These are phyloP conservation scores for Quillaja saponaria DNA, from an alignment of 306 rosid genomes.

Conservation along the genomic window DNA sequence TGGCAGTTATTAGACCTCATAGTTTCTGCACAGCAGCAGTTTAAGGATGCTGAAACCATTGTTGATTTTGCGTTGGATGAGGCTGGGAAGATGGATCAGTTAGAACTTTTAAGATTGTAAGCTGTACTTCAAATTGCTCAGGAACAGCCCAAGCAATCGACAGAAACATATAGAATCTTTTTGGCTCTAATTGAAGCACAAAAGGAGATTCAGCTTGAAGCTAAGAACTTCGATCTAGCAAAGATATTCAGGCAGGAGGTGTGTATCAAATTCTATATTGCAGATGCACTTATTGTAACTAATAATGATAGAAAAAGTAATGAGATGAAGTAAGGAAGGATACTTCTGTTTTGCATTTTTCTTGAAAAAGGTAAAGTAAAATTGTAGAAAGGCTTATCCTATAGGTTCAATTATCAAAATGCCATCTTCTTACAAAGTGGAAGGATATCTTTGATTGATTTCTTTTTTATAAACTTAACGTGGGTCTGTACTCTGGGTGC, in stretches of 20 bases:
- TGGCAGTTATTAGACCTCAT: slow-evolving; percentile 76
- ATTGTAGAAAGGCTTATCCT: too few species aligned
- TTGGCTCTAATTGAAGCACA: slow-evolving; percentile 69
- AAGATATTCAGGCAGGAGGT: slow-evolving; percentile 51
- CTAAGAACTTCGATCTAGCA: slow-evolving; percentile 40
- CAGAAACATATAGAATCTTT: slow-evolving; percentile 86
- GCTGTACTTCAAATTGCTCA: slow-evolving; percentile 79
- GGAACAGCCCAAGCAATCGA: slow-evolving; percentile 84
- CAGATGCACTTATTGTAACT: not conserved
- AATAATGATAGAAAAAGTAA: too few species aligned
- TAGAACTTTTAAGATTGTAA: slow-evolving; percentile 77
- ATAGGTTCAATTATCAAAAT: too few species aligned
- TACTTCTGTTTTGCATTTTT: too few species aligned
- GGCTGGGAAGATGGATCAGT: slow-evolving; percentile 60
- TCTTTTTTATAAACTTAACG: too few species aligned
- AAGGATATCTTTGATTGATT: too few species aligned
- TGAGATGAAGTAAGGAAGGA: too few species aligned
- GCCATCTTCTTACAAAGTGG: too few species aligned
- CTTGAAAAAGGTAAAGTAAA: not conserved
- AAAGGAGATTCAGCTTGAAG: slow-evolving; percentile 50
- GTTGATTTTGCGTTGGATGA: slow-evolving; percentile 87
- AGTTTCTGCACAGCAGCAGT: slow-evolving; percentile 74
- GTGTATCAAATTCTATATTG: slow-evolving; percentile 19
- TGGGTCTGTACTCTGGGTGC: too few species aligned
- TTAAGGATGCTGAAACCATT: slow-evolving; percentile 74